phyloP scores from a whole-genome alignment of 495 filamentous ascomycete species.

The Aspergillus campestris region DNA sequence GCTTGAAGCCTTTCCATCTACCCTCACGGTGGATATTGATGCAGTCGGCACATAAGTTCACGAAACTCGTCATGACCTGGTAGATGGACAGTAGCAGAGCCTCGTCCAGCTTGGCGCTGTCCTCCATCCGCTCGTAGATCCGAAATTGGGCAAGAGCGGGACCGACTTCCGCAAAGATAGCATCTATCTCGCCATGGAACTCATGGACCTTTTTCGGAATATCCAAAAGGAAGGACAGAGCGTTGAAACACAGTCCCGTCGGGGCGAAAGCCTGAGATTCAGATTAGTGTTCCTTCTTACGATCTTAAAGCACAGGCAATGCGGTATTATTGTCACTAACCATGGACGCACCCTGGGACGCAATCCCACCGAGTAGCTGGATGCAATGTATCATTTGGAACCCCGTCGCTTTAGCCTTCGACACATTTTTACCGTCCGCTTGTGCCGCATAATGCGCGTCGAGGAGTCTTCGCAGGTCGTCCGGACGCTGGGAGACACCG shows the following conservation, averaged over 20 bases:
- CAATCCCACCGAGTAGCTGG: constrained; percentile 15
- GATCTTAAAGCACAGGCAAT: neutral
- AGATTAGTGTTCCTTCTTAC: neutral
- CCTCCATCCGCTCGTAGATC: constrained; percentile 19
- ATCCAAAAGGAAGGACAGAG: constrained; percentile 15
- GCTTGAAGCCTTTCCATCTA: constrained; percentile 13
- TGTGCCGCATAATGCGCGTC: constrained; percentile 4
- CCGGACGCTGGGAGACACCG: neutral
- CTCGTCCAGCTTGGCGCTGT: constrained; percentile 10
- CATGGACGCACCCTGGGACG: constrained; percentile 12
- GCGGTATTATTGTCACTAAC: neutral
- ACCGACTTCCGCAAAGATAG: constrained; percentile 13
- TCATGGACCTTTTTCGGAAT: constrained; percentile 15
- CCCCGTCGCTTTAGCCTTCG: constrained; percentile 4
- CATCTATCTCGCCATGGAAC: constrained; percentile 15
- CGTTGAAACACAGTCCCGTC: constrained; percentile 17
- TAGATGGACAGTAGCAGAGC: constrained; percentile 10
- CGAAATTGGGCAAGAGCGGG: constrained; percentile 15
- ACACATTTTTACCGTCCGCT: neutral
- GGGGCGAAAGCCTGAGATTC: constrained; percentile 9
- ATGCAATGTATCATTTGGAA: constrained; percentile 15
- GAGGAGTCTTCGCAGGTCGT: constrained; percentile 6
- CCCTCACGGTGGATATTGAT: constrained; percentile 13
- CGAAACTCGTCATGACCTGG: constrained; percentile 18
- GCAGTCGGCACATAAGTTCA: constrained; percentile 16